Conservation (phyloP, 805 yeast genomes). For the Jamesozyma spencerorum region DNA sequence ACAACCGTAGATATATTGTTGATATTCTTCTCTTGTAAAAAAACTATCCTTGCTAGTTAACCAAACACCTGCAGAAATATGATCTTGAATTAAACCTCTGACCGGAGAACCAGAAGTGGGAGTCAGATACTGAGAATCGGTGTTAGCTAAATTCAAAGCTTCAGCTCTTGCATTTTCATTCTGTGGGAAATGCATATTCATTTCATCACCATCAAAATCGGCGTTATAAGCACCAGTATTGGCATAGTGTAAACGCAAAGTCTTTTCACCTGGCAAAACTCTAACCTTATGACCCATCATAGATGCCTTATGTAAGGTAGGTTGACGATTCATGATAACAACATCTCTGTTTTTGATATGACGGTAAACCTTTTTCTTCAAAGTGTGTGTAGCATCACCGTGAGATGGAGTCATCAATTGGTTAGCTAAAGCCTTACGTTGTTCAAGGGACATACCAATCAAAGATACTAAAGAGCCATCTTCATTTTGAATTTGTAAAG, state of each 20-base stretch:
- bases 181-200: slow-evolving; percentile 99
- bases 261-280: slow-evolving; percentile 95
- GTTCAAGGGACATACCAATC: slow-evolving; percentile 84
- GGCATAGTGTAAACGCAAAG: slow-evolving; percentile 93
- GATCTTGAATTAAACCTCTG: slow-evolving; percentile 98
- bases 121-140: slow-evolving; percentile 94
- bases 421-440: slow-evolving; percentile 89
- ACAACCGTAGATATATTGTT: slow-evolving; percentile 88
- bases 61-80: slow-evolving; percentile 98
- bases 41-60: slow-evolving; percentile 86
- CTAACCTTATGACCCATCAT: slow-evolving; percentile 99
- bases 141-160: slow-evolving; percentile 88
- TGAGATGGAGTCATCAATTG: slow-evolving; percentile 80
- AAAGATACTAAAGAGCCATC: slow-evolving; percentile 79
- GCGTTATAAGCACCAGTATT: slow-evolving; percentile 99
- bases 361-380: slow-evolving; percentile 88
- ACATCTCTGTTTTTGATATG: slow-evolving; percentile 93
- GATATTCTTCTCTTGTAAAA: slow-evolving; percentile 85
- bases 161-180: slow-evolving; percentile 95
- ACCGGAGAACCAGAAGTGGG: slow-evolving; percentile 98
- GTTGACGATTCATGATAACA: slow-evolving; percentile 97
- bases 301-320: slow-evolving; percentile 96
- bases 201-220: slow-evolving; percentile 98
- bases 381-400: slow-evolving; percentile 46
- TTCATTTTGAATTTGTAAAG: slow-evolving; percentile 89